phyloP scores from a whole-genome alignment of 177 flowering plant genomes.

The Telopea speciosissima region DNA sequence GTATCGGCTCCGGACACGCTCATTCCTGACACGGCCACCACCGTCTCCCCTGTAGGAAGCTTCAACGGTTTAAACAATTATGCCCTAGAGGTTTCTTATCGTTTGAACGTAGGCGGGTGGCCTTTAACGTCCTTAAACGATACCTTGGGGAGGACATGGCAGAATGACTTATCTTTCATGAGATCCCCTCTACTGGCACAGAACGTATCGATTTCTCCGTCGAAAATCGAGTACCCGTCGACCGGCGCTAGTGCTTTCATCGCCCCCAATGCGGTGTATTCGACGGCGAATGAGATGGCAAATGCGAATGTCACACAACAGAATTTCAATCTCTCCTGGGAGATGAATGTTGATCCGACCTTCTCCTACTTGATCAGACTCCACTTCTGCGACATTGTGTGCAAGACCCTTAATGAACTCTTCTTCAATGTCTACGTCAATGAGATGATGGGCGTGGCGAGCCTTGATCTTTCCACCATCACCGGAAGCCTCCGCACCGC shows the following conservation, averaged over 20 bases:
- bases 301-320: conserved; percentile 29
- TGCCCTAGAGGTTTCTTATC: conserved; percentile 43
- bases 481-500: conserved; percentile 51
- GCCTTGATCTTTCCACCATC: conserved; percentile 63
- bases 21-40: conserved; percentile 46
- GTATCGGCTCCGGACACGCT: conserved; percentile 63
- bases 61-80: conserved; percentile 37
- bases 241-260: conserved; percentile 42
- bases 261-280: conserved; percentile 66
- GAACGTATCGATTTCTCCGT: conserved; percentile 38
- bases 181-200: conserved; percentile 36
- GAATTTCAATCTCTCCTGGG: conserved; percentile 76
- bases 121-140: conserved; percentile 46
- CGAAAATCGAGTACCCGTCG: conserved; percentile 34
- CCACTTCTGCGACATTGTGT: conserved; percentile 90
- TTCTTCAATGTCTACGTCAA: conserved; percentile 78
- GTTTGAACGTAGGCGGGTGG: conserved; percentile 77
- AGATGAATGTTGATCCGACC: conserved; percentile 44
- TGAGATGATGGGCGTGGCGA: conserved; percentile 34
- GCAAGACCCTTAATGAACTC: conserved; percentile 50
- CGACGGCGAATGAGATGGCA: conserved; percentile 61
- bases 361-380: conserved; percentile 63
- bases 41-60: conserved; percentile 32
- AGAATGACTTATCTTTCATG: conserved; percentile 34
- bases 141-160: conserved; percentile 70